These are phyloP conservation scores for Bauhinia variegata DNA, from an alignment of 306 rosid genomes.

Conservation along the genomic window DNA sequence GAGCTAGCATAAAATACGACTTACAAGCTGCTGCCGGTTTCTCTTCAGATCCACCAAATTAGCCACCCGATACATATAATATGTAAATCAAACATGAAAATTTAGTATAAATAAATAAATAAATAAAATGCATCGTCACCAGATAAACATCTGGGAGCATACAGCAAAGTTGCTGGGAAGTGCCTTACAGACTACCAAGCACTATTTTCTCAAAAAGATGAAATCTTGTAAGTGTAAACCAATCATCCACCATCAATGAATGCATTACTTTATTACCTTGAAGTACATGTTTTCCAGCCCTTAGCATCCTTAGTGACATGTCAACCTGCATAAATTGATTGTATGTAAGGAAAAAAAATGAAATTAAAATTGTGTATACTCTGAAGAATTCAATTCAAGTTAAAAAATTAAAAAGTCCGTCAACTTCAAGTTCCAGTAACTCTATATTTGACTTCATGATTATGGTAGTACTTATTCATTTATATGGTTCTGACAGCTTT, in stretches of 20 bases:
- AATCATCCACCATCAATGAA: constrained; percentile 11
- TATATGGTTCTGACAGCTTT: not conserved
- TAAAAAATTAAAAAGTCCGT: no score
- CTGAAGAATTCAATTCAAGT: constrained; percentile 9
- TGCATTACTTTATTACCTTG: constrained; percentile 60
- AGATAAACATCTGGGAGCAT: constrained; percentile 4
- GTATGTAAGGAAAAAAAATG: not conserved
- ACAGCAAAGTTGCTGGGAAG: constrained; percentile 13
- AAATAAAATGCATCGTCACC: constrained; percentile 6
- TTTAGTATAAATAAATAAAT: constrained; percentile 39
- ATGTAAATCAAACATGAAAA: constrained; percentile 37
- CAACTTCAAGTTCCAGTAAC: not conserved
- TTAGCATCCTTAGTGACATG: constrained; percentile 68
- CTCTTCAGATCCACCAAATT: constrained; percentile 69
- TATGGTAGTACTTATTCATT: not conserved
- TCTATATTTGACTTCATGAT: constrained; percentile 12
- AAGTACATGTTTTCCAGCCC: constrained; percentile 91
- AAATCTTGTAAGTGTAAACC: constrained; percentile 22
- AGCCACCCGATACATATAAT: constrained; percentile 43
- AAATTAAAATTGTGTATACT: constrained; percentile 7
- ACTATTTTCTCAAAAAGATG: not conserved
- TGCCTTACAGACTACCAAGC: constrained; percentile 5
- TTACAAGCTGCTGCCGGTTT: constrained; percentile 94
- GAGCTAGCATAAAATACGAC: constrained; percentile 37
- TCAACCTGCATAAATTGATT: constrained; percentile 63